Base-by-base conservation (phyloP, 345 rosid species). In the Alliaria petiolata region DNA sequence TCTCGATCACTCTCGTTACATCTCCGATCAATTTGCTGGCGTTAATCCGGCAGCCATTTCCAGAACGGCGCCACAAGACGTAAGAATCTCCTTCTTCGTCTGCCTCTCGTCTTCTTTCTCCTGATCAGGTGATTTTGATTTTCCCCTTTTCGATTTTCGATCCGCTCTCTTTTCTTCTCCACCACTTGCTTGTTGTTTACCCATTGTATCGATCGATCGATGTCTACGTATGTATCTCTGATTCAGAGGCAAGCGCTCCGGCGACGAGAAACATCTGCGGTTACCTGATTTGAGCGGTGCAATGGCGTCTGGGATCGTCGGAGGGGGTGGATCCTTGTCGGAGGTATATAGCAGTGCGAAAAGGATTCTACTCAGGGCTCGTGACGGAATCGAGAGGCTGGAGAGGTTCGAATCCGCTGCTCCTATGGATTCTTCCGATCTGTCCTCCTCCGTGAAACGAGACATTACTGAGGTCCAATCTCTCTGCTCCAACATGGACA, bases 301-400 rank as follows among this genome's bases (percentile, higher is more conserved):
- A 59, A 76, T 76, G 80, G 80, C 76, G 71, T 19, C 71, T 36
- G 70, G 58, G 12, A 28, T 6, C 20, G 62, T 12, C 10, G 87
- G 86, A 39, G 89, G 89, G 42, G 89, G 91, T 43, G 90, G 87
- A 67, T 80, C 92, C 14, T 71, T 95, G 31, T 89, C 96, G 66
- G 97, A 89, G 59, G 54, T 84, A 30, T 83, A 85, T 62, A 84
- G 81, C 53, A 86, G 71, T 38, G 81, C 96, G 13, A 89, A 76
- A 81, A 84, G 75, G 84, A 34, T 76, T 22, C 81, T 95, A 2
- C 70, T 88, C 53, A 84, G 84, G 60, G 86, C 97, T 14, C 80
- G 96, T 22, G 96, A 86, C 60, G 95, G 95, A 55, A 83, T 95
- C 71, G 97, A 95, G 80, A 86, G 82, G 60, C 72, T 93, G n/a